Percentiles rank a stretch among this genome's conserved stretches.
phyloP scores from a whole-genome alignment of 1,284 basidiomycete species.

The Ustilago hordei region DNA sequence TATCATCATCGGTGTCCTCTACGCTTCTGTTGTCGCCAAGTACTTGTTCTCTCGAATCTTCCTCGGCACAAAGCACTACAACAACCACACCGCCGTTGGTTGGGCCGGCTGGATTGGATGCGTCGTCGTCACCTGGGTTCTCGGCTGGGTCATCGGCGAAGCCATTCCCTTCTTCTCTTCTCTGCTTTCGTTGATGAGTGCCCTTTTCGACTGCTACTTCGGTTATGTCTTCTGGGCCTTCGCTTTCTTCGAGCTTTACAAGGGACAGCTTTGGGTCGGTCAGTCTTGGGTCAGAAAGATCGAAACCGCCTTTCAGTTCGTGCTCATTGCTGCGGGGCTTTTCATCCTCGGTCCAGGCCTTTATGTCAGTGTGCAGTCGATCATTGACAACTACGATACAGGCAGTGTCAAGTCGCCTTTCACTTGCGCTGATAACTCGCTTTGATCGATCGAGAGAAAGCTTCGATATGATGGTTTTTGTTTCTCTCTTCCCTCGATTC shows the following conservation, averaged over 20 bases:
- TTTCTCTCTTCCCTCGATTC: not conserved
- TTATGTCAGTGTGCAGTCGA: slow-evolving; percentile 71
- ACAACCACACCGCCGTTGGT: slow-evolving; percentile 74
- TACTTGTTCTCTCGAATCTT: slow-evolving; percentile 66
- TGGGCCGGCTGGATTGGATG: slow-evolving; percentile 76
- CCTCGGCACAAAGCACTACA: slow-evolving; percentile 64
- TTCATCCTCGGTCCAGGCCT: slow-evolving; percentile 73
- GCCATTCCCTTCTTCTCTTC: slow-evolving; percentile 72
- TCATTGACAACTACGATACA: slow-evolving; percentile 71
- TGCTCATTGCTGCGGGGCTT: slow-evolving; percentile 70
- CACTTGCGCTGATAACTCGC: slow-evolving; percentile 56
- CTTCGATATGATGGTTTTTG: not conserved
- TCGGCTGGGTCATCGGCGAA: slow-evolving; percentile 76
- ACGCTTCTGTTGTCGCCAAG: slow-evolving; percentile 65
- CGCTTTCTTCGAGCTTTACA: slow-evolving; percentile 71
- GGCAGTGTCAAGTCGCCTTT: slow-evolving; percentile 58
- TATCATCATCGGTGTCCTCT: slow-evolving; percentile 69
- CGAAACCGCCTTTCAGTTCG: slow-evolving; percentile 68
- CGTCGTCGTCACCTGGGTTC: slow-evolving; percentile 74
- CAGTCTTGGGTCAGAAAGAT: slow-evolving; percentile 45
- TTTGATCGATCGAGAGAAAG: slow-evolving; percentile 20
- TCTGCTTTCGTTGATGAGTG: slow-evolving; percentile 71
- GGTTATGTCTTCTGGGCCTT: slow-evolving; percentile 72
- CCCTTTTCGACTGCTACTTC: slow-evolving; percentile 68
- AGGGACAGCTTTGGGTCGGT: slow-evolving; percentile 63